These are phyloP conservation scores for Lasiosphaeriaceae sp. DNA, from an alignment of 495 filamentous ascomycete species.

Conservation along the genomic window DNA sequence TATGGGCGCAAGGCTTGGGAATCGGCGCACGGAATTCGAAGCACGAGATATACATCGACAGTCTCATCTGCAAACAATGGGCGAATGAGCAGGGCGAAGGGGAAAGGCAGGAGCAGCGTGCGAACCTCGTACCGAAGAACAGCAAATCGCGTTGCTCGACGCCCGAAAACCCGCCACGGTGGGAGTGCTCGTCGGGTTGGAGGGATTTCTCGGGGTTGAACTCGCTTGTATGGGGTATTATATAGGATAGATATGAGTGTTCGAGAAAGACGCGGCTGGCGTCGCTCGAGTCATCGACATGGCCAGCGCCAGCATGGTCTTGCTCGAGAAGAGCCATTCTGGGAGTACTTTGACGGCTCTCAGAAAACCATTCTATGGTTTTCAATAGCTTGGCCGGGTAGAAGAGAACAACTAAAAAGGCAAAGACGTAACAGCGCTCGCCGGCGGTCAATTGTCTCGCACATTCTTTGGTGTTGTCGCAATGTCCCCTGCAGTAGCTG, in stretches of 20 bases:
- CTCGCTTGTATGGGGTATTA: slow-evolving; percentile 68
- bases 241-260: slow-evolving; percentile 68
- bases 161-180: slow-evolving; percentile 38
- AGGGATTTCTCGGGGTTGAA: slow-evolving; percentile 62
- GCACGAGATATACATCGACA: slow-evolving; percentile 65
- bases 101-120: slow-evolving; percentile 27
- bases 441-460: too few species aligned
- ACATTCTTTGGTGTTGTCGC: too few species aligned
- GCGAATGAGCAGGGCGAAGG: slow-evolving; percentile 57
- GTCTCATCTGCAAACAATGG: slow-evolving; percentile 68
- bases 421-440: too few species aligned
- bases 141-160: slow-evolving; percentile 50
- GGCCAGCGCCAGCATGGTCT: slow-evolving; percentile 4
- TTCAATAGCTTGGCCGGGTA: too few species aligned
- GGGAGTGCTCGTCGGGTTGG: slow-evolving; percentile 26
- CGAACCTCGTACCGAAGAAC: slow-evolving; percentile 62
- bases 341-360: too few species aligned
- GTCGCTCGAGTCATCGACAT: neutral
- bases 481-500: too few species aligned
- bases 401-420: too few species aligned
- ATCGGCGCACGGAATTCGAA: slow-evolving; percentile 62
- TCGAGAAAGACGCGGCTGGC: slow-evolving; percentile 57
- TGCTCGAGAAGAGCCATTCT: slow-evolving; percentile 19
- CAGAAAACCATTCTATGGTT: neutral
- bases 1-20: slow-evolving; percentile 56